A percentile compares a stretch with the other conserved stretches of the same genome.
phyloP scores from a whole-genome alignment of 2,329 filamentous ascomycete species.

The Pseudophaeomoniella oleicola region DNA sequence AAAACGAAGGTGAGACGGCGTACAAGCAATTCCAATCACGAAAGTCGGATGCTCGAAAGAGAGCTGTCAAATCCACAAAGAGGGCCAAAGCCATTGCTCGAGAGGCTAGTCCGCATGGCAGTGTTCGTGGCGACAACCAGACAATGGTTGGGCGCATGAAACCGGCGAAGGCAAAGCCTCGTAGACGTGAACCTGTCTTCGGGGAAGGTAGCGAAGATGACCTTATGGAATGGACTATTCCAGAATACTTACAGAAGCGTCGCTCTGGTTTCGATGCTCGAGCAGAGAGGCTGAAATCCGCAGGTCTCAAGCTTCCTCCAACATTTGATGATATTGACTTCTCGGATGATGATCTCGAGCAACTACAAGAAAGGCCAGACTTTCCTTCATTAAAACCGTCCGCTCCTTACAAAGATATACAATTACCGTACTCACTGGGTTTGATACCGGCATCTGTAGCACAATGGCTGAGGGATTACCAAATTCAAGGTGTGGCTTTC shows the following conservation, averaged over 20 bases:
- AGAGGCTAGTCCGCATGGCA: slow-evolving; percentile 9
- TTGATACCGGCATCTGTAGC: slow-evolving; percentile 79
- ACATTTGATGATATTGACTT: slow-evolving; percentile 63
- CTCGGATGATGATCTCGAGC: slow-evolving; percentile 49
- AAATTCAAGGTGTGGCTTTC: slow-evolving; percentile 71
- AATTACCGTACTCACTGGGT: slow-evolving; percentile 60
- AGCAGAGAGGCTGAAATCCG: slow-evolving; percentile 45
- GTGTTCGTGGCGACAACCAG: slow-evolving; percentile 6
- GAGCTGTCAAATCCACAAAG: slow-evolving; percentile 30
- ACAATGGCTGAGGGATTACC: slow-evolving; percentile 84
- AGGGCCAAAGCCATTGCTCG: slow-evolving; percentile 33
- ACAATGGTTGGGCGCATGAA: slow-evolving; percentile 15
- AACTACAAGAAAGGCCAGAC: slow-evolving; percentile 53
- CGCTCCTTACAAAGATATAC: slow-evolving; percentile 58
- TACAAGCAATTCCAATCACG: slow-evolving; percentile 53
- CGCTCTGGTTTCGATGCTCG: slow-evolving; percentile 52
- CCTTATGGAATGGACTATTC: slow-evolving; percentile 45
- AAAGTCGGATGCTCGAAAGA: slow-evolving; percentile 39
- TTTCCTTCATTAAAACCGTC: slow-evolving; percentile 51
- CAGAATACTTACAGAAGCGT: slow-evolving; percentile 59
- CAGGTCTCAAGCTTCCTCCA: slow-evolving; percentile 63
- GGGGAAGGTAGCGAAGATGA: slow-evolving; percentile 35
- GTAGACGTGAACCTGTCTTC: slow-evolving; percentile 21
- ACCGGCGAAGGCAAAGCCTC: slow-evolving; percentile 14
- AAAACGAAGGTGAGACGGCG: slow-evolving; percentile 14